Percentiles rank a stretch among this genome's conserved stretches.
Conservation (phyloP, 257 asterid genomes). For the Gentiana macrophylla region DNA sequence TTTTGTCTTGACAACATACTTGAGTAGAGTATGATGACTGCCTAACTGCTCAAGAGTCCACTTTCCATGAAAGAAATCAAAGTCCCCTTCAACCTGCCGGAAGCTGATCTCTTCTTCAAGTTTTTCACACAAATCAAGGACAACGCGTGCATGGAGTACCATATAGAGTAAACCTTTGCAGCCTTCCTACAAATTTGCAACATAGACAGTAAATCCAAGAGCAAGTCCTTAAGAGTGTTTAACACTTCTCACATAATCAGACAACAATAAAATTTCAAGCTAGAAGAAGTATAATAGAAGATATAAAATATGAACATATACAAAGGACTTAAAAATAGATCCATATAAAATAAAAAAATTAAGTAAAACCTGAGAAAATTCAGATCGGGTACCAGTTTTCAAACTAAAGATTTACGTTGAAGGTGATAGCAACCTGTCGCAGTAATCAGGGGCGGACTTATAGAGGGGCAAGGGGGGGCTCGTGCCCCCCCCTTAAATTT, state of each 20-base stretch:
- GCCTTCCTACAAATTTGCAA: slow-evolving; percentile 61
- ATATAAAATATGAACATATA: too few species aligned
- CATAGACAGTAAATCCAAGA: neutral
- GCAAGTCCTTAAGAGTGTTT: too few species aligned
- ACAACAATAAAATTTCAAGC: neutral
- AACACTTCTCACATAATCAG: neutral
- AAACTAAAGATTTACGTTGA: too few species aligned
- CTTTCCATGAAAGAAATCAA: slow-evolving; percentile 75
- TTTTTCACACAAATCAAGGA: slow-evolving; percentile 72
- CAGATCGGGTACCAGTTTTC: too few species aligned
- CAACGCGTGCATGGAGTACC: slow-evolving; percentile 95
- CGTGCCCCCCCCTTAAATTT: too few species aligned
- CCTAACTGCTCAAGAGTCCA: slow-evolving; percentile 94
- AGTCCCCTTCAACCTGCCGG: slow-evolving; percentile 94
- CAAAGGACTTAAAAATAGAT: too few species aligned
- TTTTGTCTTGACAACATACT: slow-evolving; percentile 85
- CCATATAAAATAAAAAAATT: too few species aligned
- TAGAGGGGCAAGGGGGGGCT: too few species aligned
- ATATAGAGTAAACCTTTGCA: slow-evolving; percentile 91
- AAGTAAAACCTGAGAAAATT: too few species aligned
- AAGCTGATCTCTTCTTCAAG: slow-evolving; percentile 78
- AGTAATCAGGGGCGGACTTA: too few species aligned
- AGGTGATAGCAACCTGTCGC: too few species aligned
- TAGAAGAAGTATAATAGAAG: neutral
- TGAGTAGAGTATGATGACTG: slow-evolving; percentile 72